Percentiles rank a stretch among this genome's conserved stretches.
Evolutionary conservation across 352 stramenopile species (phyloP).

Genomic region (Phytophthora pini): DNA sequence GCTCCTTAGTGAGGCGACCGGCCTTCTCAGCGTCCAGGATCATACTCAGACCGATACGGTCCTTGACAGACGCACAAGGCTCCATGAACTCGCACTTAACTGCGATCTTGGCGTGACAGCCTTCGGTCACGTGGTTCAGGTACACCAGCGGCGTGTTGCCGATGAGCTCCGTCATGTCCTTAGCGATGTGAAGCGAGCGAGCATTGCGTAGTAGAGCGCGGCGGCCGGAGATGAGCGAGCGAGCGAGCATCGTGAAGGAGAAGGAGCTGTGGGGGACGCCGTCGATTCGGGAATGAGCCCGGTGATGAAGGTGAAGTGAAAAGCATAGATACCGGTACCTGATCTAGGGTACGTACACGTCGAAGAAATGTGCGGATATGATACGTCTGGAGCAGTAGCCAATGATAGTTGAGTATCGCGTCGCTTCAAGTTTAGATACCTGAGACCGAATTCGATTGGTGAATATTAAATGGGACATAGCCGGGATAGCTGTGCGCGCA

Average conservation of each 20-base stretch:
- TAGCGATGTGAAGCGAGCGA: slow-evolving; percentile 86
- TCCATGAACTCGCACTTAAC: slow-evolving; percentile 93
- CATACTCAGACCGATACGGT: slow-evolving; percentile 89
- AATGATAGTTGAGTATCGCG: neutral
- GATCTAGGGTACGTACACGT: slow-evolving; percentile 9
- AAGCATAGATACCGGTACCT: neutral
- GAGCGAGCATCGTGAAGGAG: slow-evolving; percentile 28
- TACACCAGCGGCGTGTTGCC: slow-evolving; percentile 95
- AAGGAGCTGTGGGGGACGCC: slow-evolving; percentile 1
- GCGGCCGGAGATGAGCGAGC: slow-evolving; percentile 25
- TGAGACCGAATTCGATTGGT: slow-evolving; percentile 12
- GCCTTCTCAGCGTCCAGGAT: slow-evolving; percentile 81
- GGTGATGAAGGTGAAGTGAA: neutral
- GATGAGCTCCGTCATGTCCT: slow-evolving; percentile 95
- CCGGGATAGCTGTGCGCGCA: neutral
- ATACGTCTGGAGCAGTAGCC: neutral
- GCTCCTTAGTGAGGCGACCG: slow-evolving; percentile 74
- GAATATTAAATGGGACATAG: slow-evolving; percentile 12
- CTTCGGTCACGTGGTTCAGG: slow-evolving; percentile 86
- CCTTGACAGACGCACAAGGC: slow-evolving; percentile 87
- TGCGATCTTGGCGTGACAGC: slow-evolving; percentile 82
- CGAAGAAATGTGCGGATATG: neutral
- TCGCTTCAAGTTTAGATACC: neutral
- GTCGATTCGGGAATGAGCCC: slow-evolving; percentile 28
- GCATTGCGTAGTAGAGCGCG: slow-evolving; percentile 35